Base-by-base conservation (phyloP, 148 eudicot genomes). In the Rhododendron griersonianum region DNA sequence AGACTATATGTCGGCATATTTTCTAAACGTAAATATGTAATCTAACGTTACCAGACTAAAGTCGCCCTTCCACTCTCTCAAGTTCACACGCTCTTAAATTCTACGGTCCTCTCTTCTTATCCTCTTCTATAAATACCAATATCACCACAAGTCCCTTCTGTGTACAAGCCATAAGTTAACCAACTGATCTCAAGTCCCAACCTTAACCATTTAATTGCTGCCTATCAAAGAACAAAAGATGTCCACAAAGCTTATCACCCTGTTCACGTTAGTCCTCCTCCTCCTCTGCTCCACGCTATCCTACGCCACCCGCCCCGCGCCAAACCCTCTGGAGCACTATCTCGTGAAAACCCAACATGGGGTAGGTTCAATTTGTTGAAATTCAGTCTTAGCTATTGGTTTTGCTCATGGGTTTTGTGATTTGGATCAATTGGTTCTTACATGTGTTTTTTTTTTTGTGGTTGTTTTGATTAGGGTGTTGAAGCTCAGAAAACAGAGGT, bases 241-340 rank as follows among this genome's bases (percentile, higher is more conserved):
- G 91, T 77, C 92, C 44, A 13, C 76, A 71, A 89, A 87, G 79
- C 11, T 75, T 44, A 78, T 78, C 57, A 33, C 87, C 25, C 44
- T 89, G 80, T 81, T 87, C 84, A 14, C 81, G 19, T 28, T 89
- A 21, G 50, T 59, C 13, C 87, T 89, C 87, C 88, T 90, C 82
- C 88, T 91, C 83, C 84, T 91, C 81, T 85, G 81, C 77, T 87
- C 82, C 80, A 15, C 87, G 9, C 82, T 84, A 1, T 89, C 86
- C 41, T 48, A 81, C 5, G 83, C 88, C 0, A 79, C 92, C 28
- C 91, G 90, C 50, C 87, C 81, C 9, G 30, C 4, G 23, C 91
- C 92, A n/a, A 53, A 50, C 45, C 69, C 63, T 48, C 41, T 25
- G 13, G 83, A 65, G 55, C 71, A 78, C 41, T 39, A 41, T 65